Conservation (phyloP, 345 rosid genomes). For the Fremontodendron californicum region DNA sequence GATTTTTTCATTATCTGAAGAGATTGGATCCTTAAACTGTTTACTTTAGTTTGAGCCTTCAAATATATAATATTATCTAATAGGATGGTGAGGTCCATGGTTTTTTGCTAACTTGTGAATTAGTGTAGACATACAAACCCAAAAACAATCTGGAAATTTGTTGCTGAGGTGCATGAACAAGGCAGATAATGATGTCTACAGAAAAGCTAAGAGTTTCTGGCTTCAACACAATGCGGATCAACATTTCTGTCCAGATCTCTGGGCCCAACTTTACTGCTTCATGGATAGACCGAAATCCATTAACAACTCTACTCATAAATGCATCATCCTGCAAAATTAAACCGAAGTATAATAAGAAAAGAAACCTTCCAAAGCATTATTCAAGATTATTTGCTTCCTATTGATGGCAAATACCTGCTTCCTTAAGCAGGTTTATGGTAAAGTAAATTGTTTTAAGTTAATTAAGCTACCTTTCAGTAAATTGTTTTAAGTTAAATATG, state of each 20-base stretch:
- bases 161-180: conserved; percentile 38
- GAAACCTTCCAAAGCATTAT: background rate
- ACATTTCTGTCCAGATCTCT: conserved; percentile 75
- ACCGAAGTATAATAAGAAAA: background rate
- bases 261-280: conserved; percentile 74
- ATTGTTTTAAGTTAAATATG: conserved; percentile 32
- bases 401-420: too few relatives aligned
- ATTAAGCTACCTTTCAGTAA: background rate
- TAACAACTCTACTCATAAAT: conserved; percentile 40
- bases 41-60: too few relatives aligned
- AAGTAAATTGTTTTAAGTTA: background rate
- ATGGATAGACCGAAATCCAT: conserved; percentile 52
- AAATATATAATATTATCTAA: too few relatives aligned
- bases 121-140: conserved; percentile 60
- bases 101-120: conserved; percentile 36
- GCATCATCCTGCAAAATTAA: conserved; percentile 42
- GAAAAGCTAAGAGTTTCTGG: conserved; percentile 57
- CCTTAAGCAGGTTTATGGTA: background rate
- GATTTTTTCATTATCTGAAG: too few relatives aligned
- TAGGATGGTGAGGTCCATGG: background rate
- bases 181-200: conserved; percentile 57
- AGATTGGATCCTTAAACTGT: too few relatives aligned
- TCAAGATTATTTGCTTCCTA: background rate
- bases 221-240: conserved; percentile 53
- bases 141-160: conserved; percentile 49